Evolutionary conservation across 2,329 filamentous ascomycete genomes (phyloP).

Genomic region (Claviceps africana): DNA sequence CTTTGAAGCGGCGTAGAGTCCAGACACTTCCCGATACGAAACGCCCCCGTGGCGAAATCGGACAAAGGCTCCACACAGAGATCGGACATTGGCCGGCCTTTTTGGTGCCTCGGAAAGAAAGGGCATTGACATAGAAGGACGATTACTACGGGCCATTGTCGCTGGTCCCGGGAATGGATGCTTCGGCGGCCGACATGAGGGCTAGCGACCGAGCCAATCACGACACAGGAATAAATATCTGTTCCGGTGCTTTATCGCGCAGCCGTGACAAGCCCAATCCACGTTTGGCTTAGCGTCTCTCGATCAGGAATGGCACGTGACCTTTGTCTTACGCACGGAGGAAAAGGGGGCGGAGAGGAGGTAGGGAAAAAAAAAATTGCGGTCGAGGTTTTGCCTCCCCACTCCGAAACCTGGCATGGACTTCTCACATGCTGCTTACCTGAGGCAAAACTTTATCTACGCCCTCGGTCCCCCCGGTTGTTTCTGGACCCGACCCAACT

Average conservation of each 20-base stretch:
- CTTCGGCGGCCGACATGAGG: neutral
- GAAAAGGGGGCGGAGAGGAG: neutral
- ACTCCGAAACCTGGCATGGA: neutral
- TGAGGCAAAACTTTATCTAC: neutral
- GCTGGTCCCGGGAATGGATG: neutral
- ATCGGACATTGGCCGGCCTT: neutral
- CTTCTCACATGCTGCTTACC: constrained; percentile 1
- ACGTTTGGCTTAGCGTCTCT: neutral
- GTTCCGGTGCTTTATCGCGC: constrained; percentile 9
- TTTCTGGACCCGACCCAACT: neutral
- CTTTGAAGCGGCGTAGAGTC: too few relatives aligned
- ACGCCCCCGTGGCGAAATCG: neutral
- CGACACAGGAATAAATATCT: neutral
- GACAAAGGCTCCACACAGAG: too few relatives aligned
- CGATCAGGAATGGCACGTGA: constrained; percentile 5
- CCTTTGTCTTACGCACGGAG: neutral
- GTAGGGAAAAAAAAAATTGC: constrained; percentile 4
- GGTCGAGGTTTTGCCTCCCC: neutral
- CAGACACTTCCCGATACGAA: too few relatives aligned
- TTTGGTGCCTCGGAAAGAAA: neutral
- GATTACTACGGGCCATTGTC: neutral
- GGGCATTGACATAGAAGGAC: neutral
- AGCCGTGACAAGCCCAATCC: neutral
- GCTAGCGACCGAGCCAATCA: constrained; percentile 4
- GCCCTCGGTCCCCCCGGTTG: neutral